A percentile compares a stretch with the other conserved stretches of the same genome.
Evolutionary conservation across 1,139 yeast species (phyloP).

Genomic region (Geotrichum australiense): DNA sequence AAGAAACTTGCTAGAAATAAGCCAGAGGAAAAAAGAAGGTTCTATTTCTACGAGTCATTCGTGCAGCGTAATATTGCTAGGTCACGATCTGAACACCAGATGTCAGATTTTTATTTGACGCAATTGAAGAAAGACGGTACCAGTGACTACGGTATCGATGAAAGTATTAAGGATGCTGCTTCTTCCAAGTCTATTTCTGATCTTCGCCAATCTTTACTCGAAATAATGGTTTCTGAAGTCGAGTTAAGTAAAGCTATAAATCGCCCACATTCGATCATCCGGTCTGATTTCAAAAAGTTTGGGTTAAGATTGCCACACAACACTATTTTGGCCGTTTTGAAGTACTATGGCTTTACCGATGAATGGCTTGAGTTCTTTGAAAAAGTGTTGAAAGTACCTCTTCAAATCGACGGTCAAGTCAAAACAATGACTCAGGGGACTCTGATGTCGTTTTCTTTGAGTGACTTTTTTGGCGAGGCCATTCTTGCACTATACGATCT

Average conservation of each 20-base stretch:
- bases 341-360: constrained; percentile 20
- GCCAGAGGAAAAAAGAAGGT: constrained; percentile 1
- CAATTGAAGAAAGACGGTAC: constrained; percentile 8
- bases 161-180: not conserved
- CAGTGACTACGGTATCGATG: not conserved
- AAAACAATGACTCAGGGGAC: constrained; percentile 18
- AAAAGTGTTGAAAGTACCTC: constrained; percentile 17
- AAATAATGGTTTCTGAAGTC: constrained; percentile 17
- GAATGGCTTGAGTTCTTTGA: constrained; percentile 20
- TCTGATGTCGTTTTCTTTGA: constrained; percentile 19
- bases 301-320: constrained; percentile 21
- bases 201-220: constrained; percentile 15
- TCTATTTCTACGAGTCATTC: constrained; percentile 2
- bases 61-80: constrained; percentile 9
- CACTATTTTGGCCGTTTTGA: constrained; percentile 18
- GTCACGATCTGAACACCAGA: not conserved
- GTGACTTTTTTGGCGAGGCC: constrained; percentile 20
- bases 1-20: not conserved
- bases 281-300: constrained; percentile 22
- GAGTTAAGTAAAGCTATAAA: constrained; percentile 15
- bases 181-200: constrained; percentile 1
- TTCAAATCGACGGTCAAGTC: constrained; percentile 10
- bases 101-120: constrained; percentile 6
- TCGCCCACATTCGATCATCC: constrained; percentile 19
- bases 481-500: constrained; percentile 20